Evolutionary conservation across 345 rosid species (phyloP).

Genomic region (Aquilaria sinensis): DNA sequence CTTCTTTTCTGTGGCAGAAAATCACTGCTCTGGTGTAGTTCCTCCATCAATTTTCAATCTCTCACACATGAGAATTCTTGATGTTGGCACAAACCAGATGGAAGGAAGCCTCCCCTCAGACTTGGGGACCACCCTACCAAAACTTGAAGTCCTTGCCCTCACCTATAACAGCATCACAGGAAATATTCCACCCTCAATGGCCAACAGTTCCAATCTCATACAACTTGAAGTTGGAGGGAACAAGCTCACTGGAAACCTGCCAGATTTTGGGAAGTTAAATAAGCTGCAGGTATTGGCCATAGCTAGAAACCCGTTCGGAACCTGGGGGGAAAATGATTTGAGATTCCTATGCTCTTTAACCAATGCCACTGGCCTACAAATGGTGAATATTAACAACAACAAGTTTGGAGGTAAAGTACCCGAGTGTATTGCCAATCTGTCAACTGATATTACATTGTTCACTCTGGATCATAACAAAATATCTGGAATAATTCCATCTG

Average conservation of each 20-base stretch:
- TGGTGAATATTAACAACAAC: background rate
- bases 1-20: background rate
- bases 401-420: background rate
- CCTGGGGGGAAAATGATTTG: background rate
- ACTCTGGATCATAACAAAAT: background rate
- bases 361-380: background rate
- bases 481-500: slow-evolving; percentile 4
- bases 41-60: slow-evolving; percentile 17
- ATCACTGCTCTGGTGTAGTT: slow-evolving; percentile 12
- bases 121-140: slow-evolving; percentile 13
- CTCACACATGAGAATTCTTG: background rate
- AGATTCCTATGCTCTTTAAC: slow-evolving; percentile 1
- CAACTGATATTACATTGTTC: background rate
- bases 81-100: slow-evolving; percentile 10
- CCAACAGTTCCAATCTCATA: background rate
- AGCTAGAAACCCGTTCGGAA: background rate
- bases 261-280: background rate
- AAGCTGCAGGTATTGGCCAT: background rate
- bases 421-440: background rate
- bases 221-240: background rate
- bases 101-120: slow-evolving; percentile 16
- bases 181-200: background rate
- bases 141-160: background rate
- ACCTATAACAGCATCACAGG: background rate
- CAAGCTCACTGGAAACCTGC: background rate